Base-by-base conservation (phyloP, 441 rosid genomes). In the Erysimum cheiri region DNA sequence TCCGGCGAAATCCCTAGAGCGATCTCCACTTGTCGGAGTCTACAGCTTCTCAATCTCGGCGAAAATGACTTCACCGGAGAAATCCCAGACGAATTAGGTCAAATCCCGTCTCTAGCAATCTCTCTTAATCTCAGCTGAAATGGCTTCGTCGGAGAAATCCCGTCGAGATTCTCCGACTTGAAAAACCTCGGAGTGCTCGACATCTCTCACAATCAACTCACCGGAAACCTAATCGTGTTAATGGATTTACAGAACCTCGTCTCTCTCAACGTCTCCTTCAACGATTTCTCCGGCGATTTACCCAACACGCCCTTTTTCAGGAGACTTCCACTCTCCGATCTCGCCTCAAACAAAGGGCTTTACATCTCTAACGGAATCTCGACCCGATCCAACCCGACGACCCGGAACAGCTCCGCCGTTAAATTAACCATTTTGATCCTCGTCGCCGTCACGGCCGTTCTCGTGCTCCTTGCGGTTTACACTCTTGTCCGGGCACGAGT, bases 71-170 rank as follows among this genome's bases (percentile, higher is more conserved):
- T 73, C 66, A 12, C 71, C 37, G 77, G 77, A 3, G 14, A 49
- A 58, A 73, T 73, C 54, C 95, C 97, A 29, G 68, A 80, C 2
- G 89, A 77, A 55, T 46, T 93, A 26, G 94, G 93, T 12, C 77
- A 74, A 72, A 83, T 93, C 56, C 87, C 92, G n/a, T 77, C 83
- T 2, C 82, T 93, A 29, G 93, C 88, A 64, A 93, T 93, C 5
- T 84, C 90, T 39, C 81, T 93, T 40, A 93, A 93, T 72, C 83
- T 93, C 56, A 91, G 97, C 90, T 81, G 85, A 64, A 93, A 93
- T 73, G 80, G 77, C 5, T 82, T 93, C 19, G 62, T 78, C 72
- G 88, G 96, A 15, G 52, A 69, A 53, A 82, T 91, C 36, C 97
- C 97, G 19, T 44, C 67, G 9, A 82, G 78, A 63, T 81, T 91